Evolutionary conservation across 768 basidiomycete species (phyloP).

Genomic region (Rhodosporidiobolus sp.): DNA sequence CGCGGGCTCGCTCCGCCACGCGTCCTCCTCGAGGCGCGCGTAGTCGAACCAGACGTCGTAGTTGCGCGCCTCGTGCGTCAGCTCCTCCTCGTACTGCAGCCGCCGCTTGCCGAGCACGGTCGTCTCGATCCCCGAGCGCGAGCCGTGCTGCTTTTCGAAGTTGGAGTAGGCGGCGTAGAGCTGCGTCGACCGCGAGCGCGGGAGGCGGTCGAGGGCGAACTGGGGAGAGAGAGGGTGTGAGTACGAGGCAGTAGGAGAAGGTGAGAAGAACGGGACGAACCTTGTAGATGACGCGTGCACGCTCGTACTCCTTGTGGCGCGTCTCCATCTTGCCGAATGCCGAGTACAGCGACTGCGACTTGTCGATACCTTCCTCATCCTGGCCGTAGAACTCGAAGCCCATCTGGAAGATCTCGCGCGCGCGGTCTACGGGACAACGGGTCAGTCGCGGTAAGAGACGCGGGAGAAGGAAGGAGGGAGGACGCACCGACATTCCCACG

Average conservation of each 20-base stretch:
- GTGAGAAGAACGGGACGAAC: slow-evolving; percentile 51
- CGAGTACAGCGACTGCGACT: slow-evolving; percentile 84
- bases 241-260: not conserved
- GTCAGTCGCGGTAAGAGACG: not conserved
- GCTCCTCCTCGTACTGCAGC: slow-evolving; percentile 97
- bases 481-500: slow-evolving; percentile 54
- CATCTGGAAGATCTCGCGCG: slow-evolving; percentile 82
- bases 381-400: slow-evolving; percentile 79
- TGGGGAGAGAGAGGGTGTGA: slow-evolving; percentile 46
- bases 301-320: slow-evolving; percentile 89
- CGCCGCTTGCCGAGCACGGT: slow-evolving; percentile 97
- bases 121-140: slow-evolving; percentile 76
- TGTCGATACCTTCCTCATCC: slow-evolving; percentile 58
- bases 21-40: slow-evolving; percentile 84
- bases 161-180: slow-evolving; percentile 92
- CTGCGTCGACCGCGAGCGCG: slow-evolving; percentile 80
- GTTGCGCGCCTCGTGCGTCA: slow-evolving; percentile 83
- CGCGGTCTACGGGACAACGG: slow-evolving; percentile 56
- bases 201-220: slow-evolving; percentile 92
- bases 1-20: slow-evolving; percentile 68
- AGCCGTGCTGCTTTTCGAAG: slow-evolving; percentile 97
- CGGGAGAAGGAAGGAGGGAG: not conserved
- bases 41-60: slow-evolving; percentile 99
- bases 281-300: slow-evolving; percentile 96
- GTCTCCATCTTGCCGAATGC: slow-evolving; percentile 98